These are phyloP conservation scores for Ramicandelaber brevisporus DNA, from an alignment of 192 early-diverging fungal species.

Conservation along the genomic window DNA sequence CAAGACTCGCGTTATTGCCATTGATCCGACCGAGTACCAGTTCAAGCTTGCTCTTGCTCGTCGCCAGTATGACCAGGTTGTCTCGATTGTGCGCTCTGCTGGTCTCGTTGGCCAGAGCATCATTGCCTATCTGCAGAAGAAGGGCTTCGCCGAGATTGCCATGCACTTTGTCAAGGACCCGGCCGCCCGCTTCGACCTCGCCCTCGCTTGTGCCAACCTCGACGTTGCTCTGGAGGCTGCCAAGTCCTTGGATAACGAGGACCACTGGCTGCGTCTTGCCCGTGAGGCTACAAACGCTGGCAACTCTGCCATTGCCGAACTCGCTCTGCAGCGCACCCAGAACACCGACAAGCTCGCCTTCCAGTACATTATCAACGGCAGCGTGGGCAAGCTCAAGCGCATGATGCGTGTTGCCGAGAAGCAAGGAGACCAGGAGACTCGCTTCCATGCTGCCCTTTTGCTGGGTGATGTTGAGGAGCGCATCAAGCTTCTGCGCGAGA, in stretches of 20 bases:
- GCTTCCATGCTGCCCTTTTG: constrained; percentile 80
- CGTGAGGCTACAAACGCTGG: constrained; percentile 77
- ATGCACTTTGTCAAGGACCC: constrained; percentile 96
- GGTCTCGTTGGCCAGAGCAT: constrained; percentile 96
- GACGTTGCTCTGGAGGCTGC: constrained; percentile 90
- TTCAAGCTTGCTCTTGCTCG: constrained; percentile 88
- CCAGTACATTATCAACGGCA: constrained; percentile 82
- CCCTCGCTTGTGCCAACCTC: constrained; percentile 88
- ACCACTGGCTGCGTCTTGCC: constrained; percentile 75
- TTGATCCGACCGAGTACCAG: constrained; percentile 96
- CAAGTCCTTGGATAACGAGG: constrained; percentile 63
- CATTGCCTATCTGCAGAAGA: constrained; percentile 97
- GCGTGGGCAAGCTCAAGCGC: constrained; percentile 69
- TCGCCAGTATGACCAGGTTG: constrained; percentile 85
- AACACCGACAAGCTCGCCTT: constrained; percentile 87
- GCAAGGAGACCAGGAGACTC: constrained; percentile 61
- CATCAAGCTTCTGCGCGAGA: constrained; percentile 50
- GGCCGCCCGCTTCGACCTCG: constrained; percentile 87
- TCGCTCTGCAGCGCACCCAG: constrained; percentile 73
- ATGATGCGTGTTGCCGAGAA: constrained; percentile 88
- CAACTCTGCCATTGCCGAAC: constrained; percentile 59
- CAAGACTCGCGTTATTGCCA: constrained; percentile 56
- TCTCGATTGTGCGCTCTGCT: constrained; percentile 84
- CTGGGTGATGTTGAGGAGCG: constrained; percentile 86
- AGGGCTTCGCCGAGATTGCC: constrained; percentile 97